phyloP scores from a whole-genome alignment of 441 rosid genomes.

The Pelargonium australe region DNA sequence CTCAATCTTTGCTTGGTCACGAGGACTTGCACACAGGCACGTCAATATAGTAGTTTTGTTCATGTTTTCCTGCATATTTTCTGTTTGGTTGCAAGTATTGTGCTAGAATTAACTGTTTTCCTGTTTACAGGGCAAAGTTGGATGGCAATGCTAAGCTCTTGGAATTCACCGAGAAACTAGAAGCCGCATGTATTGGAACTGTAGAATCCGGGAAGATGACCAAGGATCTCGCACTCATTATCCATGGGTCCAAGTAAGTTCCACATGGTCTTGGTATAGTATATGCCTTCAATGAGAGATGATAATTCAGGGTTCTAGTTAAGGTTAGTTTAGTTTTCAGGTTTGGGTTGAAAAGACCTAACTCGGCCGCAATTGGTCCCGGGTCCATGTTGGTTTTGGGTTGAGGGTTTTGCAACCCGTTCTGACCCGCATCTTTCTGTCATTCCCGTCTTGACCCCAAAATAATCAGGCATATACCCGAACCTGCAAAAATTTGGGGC shows the following conservation, averaged over 20 bases:
- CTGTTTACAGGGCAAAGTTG: slow-evolving; percentile 20
- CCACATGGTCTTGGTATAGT: background rate
- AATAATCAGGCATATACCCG: too few species aligned
- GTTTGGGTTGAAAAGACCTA: too few species aligned
- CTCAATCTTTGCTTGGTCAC: slow-evolving; percentile 91
- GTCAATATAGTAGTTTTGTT: background rate
- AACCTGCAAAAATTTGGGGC: too few species aligned
- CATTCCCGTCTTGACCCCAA: too few species aligned
- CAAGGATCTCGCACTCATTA: slow-evolving; percentile 17
- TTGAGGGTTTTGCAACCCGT: too few species aligned
- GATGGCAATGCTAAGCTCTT: slow-evolving; percentile 21
- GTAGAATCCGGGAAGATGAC: slow-evolving; percentile 17
- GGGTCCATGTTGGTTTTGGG: too few species aligned
- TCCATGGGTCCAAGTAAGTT: slow-evolving; percentile 15
- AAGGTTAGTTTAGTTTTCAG: too few species aligned
- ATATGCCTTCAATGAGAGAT: background rate
- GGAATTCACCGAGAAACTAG: slow-evolving; percentile 21
- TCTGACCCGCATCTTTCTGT: too few species aligned
- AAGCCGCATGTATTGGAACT: slow-evolving; percentile 21
- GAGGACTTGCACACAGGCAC: slow-evolving; percentile 88
- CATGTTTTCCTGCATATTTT: background rate
- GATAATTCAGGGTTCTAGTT: too few species aligned
- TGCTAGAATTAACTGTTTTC: background rate
- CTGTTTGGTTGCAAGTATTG: background rate
- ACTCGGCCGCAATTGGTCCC: too few species aligned